Percentiles rank a stretch among this genome's conserved stretches.
Conservation (phyloP, 2,329 filamentous ascomycete species). For the Nigrospora osmanthi region DNA sequence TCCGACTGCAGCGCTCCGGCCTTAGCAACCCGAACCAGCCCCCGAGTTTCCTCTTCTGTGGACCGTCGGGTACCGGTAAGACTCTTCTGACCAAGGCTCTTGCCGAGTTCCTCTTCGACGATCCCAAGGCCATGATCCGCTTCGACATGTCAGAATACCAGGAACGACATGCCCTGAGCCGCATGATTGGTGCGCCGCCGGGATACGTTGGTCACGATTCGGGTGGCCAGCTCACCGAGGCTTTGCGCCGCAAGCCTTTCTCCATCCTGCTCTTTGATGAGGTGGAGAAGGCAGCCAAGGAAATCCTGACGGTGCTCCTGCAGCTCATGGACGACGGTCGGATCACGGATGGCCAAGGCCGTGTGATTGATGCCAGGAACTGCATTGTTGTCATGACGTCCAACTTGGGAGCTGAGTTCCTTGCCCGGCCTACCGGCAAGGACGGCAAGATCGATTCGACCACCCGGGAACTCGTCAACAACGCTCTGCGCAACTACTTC, state of each 20-base stretch:
- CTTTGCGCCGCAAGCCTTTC: slow-evolving; percentile 88
- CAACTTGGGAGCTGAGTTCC: slow-evolving; percentile 89
- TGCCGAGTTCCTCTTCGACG: slow-evolving; percentile 96
- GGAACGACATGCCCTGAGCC: slow-evolving; percentile 86
- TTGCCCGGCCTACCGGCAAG: slow-evolving; percentile 68
- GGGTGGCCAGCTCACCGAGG: slow-evolving; percentile 91
- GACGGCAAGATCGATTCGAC: slow-evolving; percentile 81
- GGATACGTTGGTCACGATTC: slow-evolving; percentile 96
- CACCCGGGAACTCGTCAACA: slow-evolving; percentile 85
- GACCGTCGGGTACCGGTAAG: slow-evolving; percentile 96
- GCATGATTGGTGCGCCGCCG: slow-evolving; percentile 96
- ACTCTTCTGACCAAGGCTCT: slow-evolving; percentile 94
- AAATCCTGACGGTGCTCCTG: slow-evolving; percentile 91
- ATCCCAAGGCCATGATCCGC: slow-evolving; percentile 93
- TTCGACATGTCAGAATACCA: slow-evolving; percentile 99
- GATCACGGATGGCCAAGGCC: slow-evolving; percentile 95
- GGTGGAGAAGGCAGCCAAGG: slow-evolving; percentile 97
- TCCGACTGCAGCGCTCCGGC: slow-evolving; percentile 88
- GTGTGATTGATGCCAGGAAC: slow-evolving; percentile 90
- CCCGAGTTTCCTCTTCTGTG: slow-evolving; percentile 97
- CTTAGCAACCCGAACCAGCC: slow-evolving; percentile 94
- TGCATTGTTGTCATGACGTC: slow-evolving; percentile 99
- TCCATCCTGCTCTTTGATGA: slow-evolving; percentile 97
- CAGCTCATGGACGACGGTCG: slow-evolving; percentile 99
- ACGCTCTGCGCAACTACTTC: slow-evolving; percentile 88